These are phyloP conservation scores for Cryphonectria japonica DNA, from an alignment of 2,329 filamentous ascomycete species.

Conservation along the genomic window DNA sequence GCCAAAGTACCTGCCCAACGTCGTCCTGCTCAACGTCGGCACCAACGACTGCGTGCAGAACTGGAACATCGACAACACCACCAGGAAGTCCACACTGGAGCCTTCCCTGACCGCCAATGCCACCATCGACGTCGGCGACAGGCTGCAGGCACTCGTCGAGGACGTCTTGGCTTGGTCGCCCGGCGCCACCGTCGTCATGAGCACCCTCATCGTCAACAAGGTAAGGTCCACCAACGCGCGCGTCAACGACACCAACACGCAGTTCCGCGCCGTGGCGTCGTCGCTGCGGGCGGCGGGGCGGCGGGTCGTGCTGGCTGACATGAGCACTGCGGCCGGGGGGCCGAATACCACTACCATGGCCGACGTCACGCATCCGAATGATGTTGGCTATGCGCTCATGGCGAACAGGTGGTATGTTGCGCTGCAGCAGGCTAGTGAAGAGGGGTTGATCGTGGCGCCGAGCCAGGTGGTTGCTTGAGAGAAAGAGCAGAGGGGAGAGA, in stretches of 20 bases:
- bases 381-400: conserved; percentile 47
- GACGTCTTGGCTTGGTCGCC: conserved; percentile 40
- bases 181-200: conserved; percentile 42
- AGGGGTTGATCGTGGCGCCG: conserved; percentile 34
- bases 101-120: conserved; percentile 24
- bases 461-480: conserved; percentile 7
- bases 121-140: conserved; percentile 33
- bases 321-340: conserved; percentile 40
- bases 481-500: neutral
- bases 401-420: conserved; percentile 42
- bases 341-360: conserved; percentile 39
- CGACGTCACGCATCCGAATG: conserved; percentile 46
- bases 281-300: conserved; percentile 36
- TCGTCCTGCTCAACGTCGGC: conserved; percentile 48
- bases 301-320: conserved; percentile 45
- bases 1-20: conserved; percentile 41
- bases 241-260: conserved; percentile 40
- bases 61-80: conserved; percentile 35
- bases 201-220: conserved; percentile 41
- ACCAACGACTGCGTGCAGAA: conserved; percentile 48
- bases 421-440: conserved; percentile 35
- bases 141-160: conserved; percentile 43
- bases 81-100: neutral
- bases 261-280: conserved; percentile 37
- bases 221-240: conserved; percentile 32